Evolutionary conservation across 73 alveolate species (phyloP), one percentile per base, ranked within the genome.

Genomic region (Paramecium pentaurelia): DNA sequence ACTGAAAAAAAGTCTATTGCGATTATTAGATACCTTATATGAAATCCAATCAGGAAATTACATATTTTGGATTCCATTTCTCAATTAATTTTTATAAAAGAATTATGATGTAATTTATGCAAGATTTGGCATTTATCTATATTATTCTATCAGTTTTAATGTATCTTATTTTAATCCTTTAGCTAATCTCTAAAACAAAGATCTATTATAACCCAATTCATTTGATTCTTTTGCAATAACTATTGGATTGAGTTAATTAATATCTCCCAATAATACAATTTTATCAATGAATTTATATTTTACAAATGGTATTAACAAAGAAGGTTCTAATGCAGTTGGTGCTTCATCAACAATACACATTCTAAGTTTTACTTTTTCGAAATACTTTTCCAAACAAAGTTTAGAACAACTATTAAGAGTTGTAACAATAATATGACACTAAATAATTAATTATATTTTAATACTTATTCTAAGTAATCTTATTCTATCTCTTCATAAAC

Each of bases 251-350:
- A 73, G 40, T 73, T 73, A 73, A 5, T 34, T 38, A 6, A 20
- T 18, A 73, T 73, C 87, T 16, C 87, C 87, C n/a, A 73, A 16
- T 5, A 73, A 36, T 6, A 73, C 87, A 36, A 73, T 6, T 38
- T 73, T 73, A 18, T 73, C 34, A 18, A 73, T 32, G 5, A 7
- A 4, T 16, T 4, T 3, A 18, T 73, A 73, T 73, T 73, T 73
- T 16, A 40, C 60, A 73, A 73, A 37, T 0, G 87, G 87, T 37
- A 73, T 73, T 3, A 73, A 40, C 0, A 73, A 22, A 12, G 87
- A 73, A 11, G 60, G 58, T 73, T 73, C 87, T 37, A 73, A 73
- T 16, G 87, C 87, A 37, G 87, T 73, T 73, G 87, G 87, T 5
- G 87, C 87, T n/a, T 73, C 87, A 14, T 73, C 87, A 34, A 73